phyloP scores from a whole-genome alignment of 208 protist species.

The Trypanosoma cruzi region DNA sequence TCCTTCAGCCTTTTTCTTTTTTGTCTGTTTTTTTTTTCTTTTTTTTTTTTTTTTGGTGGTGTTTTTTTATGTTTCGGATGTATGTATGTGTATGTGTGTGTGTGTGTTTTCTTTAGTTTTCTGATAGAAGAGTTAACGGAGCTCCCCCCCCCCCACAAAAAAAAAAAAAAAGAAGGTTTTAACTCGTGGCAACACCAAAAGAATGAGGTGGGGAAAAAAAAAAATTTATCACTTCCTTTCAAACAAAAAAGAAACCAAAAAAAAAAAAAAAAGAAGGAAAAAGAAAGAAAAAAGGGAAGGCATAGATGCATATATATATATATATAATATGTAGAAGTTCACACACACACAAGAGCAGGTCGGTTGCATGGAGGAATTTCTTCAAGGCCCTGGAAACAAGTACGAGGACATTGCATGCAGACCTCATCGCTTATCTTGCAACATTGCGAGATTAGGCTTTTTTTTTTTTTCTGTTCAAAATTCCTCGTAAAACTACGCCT shows the following conservation, averaged over 20 bases:
- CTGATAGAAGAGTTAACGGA: neutral
- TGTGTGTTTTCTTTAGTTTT: no score
- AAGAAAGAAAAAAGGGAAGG: neutral
- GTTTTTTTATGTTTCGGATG: no score
- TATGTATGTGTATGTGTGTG: no score
- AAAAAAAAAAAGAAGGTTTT: neutral
- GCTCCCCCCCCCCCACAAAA: neutral
- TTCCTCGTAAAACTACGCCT: slow-evolving; percentile 6
- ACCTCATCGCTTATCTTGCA: no score
- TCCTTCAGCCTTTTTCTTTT: neutral
- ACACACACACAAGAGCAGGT: no score
- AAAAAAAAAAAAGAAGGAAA: slow-evolving; percentile 22
- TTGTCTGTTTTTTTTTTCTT: neutral
- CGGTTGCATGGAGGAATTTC: no score
- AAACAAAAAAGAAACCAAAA: slow-evolving; percentile 1
- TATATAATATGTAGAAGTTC: no score
- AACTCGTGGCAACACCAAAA: neutral
- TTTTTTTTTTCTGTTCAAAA: slow-evolving; percentile 12
- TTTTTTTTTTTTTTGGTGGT: no score
- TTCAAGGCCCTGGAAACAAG: no score
- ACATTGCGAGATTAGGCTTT: no score
- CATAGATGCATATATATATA: neutral
- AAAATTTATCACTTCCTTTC: neutral
- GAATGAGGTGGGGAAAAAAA: neutral
- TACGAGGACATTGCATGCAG: no score